A percentile compares a stretch with the other conserved stretches of the same genome.
phyloP scores from a whole-genome alignment of 2,329 filamentous ascomycete genomes.

The Aspergillus fumigatiaffinis region DNA sequence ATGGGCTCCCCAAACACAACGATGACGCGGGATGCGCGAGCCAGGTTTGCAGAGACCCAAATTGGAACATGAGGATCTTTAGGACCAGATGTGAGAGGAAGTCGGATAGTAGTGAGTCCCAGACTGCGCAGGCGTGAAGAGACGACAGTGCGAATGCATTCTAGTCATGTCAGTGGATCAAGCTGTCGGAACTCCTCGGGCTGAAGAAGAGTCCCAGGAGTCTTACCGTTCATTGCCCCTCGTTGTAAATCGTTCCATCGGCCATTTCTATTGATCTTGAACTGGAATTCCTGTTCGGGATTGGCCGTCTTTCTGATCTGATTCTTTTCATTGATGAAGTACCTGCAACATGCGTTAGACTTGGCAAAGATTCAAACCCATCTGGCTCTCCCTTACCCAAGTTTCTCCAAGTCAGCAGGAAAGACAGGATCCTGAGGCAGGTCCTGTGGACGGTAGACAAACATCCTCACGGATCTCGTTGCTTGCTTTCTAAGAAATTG shows the following conservation, averaged over 20 bases:
- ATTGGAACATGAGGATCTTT: slow-evolving; percentile 64
- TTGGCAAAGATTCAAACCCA: not conserved
- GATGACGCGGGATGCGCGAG: slow-evolving; percentile 59
- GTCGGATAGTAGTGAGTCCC: slow-evolving; percentile 56
- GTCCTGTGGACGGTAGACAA: slow-evolving; percentile 63
- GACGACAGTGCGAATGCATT: slow-evolving; percentile 59
- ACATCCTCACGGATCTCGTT: slow-evolving; percentile 55
- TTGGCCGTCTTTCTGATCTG: slow-evolving; percentile 68
- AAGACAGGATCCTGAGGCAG: slow-evolving; percentile 70
- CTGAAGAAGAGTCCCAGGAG: not conserved
- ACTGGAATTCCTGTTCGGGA: slow-evolving; percentile 69
- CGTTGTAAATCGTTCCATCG: slow-evolving; percentile 73
- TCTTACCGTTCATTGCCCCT: slow-evolving; percentile 67
- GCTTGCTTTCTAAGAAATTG: not conserved
- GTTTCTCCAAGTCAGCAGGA: slow-evolving; percentile 59
- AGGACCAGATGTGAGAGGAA: slow-evolving; percentile 54
- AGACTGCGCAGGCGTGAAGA: slow-evolving; percentile 57
- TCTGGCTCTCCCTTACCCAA: slow-evolving; percentile 58
- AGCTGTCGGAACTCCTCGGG: not conserved
- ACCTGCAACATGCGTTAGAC: slow-evolving; percentile 48
- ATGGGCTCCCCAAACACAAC: slow-evolving; percentile 68
- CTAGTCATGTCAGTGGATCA: slow-evolving; percentile 9
- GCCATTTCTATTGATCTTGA: slow-evolving; percentile 67
- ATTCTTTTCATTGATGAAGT: slow-evolving; percentile 72
- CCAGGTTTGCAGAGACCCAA: slow-evolving; percentile 57